phyloP scores from a whole-genome alignment of 257 asterid genomes.

The Fraxinus quadrangulata region DNA sequence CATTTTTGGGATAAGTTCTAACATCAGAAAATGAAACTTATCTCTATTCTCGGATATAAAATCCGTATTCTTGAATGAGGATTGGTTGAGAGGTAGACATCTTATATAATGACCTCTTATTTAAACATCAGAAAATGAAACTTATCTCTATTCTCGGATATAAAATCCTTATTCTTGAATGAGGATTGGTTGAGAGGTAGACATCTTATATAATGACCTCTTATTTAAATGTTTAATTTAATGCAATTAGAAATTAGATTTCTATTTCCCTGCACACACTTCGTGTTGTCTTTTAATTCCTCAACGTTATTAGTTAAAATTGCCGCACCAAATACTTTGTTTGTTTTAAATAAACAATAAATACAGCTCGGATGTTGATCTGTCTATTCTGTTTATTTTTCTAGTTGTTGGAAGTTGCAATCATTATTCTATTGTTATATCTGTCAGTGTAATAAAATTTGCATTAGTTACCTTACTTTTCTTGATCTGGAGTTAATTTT shows the following conservation, averaged over 20 bases:
- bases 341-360: conserved; percentile 20
- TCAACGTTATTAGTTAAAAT: conserved; percentile 19
- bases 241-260: conserved; percentile 8
- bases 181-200: conserved; percentile 3
- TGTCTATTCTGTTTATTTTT: conserved; percentile 37
- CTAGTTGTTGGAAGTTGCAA: conserved; percentile 40
- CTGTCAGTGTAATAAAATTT: conserved; percentile 24
- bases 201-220: not conserved
- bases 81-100: conserved; percentile 6
- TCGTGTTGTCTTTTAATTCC: conserved; percentile 24
- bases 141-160: not conserved
- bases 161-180: not conserved
- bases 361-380: conserved; percentile 37
- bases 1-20: conserved; percentile 2
- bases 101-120: not conserved
- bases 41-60: not conserved
- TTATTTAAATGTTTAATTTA: conserved; percentile 5
- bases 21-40: not conserved
- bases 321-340: conserved; percentile 34
- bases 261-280: conserved; percentile 9
- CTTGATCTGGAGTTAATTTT: conserved; percentile 33
- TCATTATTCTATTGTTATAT: conserved; percentile 25
- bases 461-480: conserved; percentile 26
- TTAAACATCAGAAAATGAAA: not conserved
- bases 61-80: not conserved